Percentiles rank a stretch among this genome's conserved stretches.
These are phyloP conservation scores for Pichia paraexigua DNA, from an alignment of 805 yeast genomes.

Conservation along the genomic window DNA sequence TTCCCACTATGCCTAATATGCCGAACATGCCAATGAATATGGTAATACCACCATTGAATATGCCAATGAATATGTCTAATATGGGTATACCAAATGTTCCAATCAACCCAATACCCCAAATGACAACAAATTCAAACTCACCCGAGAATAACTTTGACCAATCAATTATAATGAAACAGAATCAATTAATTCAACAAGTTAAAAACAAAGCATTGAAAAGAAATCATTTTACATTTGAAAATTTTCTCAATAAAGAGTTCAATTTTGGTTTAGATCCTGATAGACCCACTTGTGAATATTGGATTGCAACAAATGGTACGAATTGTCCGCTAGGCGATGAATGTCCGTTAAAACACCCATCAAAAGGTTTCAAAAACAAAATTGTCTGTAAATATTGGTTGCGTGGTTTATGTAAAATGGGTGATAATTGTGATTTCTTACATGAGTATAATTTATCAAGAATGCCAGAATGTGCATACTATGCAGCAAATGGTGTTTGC, in stretches of 20 bases:
- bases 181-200: slow-evolving; percentile 14
- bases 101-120: neutral
- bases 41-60: neutral
- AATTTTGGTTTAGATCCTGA: slow-evolving; percentile 81
- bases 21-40: slow-evolving; percentile 3
- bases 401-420: slow-evolving; percentile 93
- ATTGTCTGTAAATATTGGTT: slow-evolving; percentile 98
- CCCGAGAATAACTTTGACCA: slow-evolving; percentile 8
- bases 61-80: slow-evolving; percentile 5
- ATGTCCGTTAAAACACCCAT: slow-evolving; percentile 79
- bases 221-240: slow-evolving; percentile 55
- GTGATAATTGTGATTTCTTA: slow-evolving; percentile 89
- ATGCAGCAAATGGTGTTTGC: slow-evolving; percentile 74
- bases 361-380: slow-evolving; percentile 54
- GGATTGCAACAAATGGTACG: slow-evolving; percentile 44
- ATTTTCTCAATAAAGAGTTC: slow-evolving; percentile 71
- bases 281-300: slow-evolving; percentile 77
- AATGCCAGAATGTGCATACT: slow-evolving; percentile 95
- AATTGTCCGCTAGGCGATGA: slow-evolving; percentile 79
- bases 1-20: neutral
- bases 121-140: neutral
- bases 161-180: slow-evolving; percentile 11
- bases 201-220: slow-evolving; percentile 8
- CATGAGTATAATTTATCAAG: slow-evolving; percentile 91
- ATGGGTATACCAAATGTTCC: slow-evolving; percentile 2